Evolutionary conservation across 2,329 filamentous ascomycete species (phyloP).

Genomic region (Penicillium sp.): DNA sequence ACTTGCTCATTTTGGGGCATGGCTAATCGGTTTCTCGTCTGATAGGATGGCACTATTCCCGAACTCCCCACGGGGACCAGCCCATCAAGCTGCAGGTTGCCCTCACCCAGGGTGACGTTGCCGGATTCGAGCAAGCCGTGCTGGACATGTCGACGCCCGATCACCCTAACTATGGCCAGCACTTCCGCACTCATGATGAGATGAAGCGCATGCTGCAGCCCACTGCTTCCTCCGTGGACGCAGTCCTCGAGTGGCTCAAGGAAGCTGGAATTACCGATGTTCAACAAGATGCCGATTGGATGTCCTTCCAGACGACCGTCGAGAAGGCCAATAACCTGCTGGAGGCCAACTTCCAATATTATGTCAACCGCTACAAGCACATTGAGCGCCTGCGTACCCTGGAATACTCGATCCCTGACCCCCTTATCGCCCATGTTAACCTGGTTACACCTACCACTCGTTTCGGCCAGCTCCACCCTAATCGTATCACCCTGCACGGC

Average conservation of each 20-base stretch:
- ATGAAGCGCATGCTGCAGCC: slow-evolving; percentile 59
- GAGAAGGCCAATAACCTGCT: slow-evolving; percentile 46
- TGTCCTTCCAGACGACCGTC: slow-evolving; percentile 46
- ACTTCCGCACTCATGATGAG: slow-evolving; percentile 55
- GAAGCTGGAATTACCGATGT: slow-evolving; percentile 47
- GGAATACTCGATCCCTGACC: slow-evolving; percentile 48
- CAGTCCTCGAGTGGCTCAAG: slow-evolving; percentile 56
- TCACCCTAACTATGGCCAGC: slow-evolving; percentile 56
- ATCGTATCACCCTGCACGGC: slow-evolving; percentile 35
- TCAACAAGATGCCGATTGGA: slow-evolving; percentile 46
- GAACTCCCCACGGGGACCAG: slow-evolving; percentile 34
- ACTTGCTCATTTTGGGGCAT: neutral
- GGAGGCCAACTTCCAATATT: slow-evolving; percentile 49
- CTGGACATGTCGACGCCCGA: slow-evolving; percentile 58
- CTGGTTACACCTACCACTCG: slow-evolving; percentile 52
- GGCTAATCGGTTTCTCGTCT: neutral
- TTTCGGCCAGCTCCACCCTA: slow-evolving; percentile 45
- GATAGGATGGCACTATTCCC: slow-evolving; percentile 43
- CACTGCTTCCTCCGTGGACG: slow-evolving; percentile 44
- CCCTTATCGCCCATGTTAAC: slow-evolving; percentile 45
- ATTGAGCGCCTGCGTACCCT: slow-evolving; percentile 47
- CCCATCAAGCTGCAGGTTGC: slow-evolving; percentile 44
- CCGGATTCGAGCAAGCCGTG: slow-evolving; percentile 54
- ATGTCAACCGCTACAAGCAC: slow-evolving; percentile 36
- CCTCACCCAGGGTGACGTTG: slow-evolving; percentile 43